Evolutionary conservation across 495 filamentous ascomycete genomes (phyloP), one percentile per base, ranked within the genome.

Genomic region (Parachaetomium inaequale): DNA sequence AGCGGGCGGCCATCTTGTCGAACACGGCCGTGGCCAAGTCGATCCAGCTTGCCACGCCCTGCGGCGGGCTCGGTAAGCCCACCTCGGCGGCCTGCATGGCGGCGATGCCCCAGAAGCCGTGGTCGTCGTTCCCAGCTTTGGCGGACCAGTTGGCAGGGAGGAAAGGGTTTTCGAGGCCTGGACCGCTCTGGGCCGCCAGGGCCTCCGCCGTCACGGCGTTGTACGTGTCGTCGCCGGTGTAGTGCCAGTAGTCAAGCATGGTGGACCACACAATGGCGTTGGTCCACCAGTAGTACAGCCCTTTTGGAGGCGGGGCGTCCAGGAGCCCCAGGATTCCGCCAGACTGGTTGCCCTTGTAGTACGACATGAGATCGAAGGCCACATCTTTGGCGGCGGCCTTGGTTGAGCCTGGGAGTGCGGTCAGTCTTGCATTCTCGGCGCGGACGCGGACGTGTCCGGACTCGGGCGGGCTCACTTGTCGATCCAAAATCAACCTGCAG

Each of bases 31-130:
- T 85, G 0, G 87, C 88, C 1, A 92, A 78, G 0, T 84, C 79
- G 11, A 93, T 77, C 89, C 89, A 93, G 53, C 87, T 84, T n/a
- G 84, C 86, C 64, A 84, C 66, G 54, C 80, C 84, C 19, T 65
- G 53, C 2, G 82, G 75, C 10, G 84, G 80, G 60, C 88, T 76
- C 15, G 88, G 88, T 62, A 87, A 92, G 51, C 80, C 80, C 58
- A 85, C 78, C 70, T 93, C 91, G 43, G 86, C 84, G 3, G 89
- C 91, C 12, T 87, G 80, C 72, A 95, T 86, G 26, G 86, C 84
- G 15, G 87, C 82, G 63, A 93, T 77, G 21, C 78, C 89, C 91
- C 91, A 95, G 68, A 92, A 92, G 3, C 87, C 87, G 70, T 92
- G 88, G 62, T 92, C 89, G 65, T 92, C 89, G 67, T 93, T 93